These are phyloP conservation scores for Xanthoconium stramineum DNA, from an alignment of 768 basidiomycete genomes.

Conservation along the genomic window DNA sequence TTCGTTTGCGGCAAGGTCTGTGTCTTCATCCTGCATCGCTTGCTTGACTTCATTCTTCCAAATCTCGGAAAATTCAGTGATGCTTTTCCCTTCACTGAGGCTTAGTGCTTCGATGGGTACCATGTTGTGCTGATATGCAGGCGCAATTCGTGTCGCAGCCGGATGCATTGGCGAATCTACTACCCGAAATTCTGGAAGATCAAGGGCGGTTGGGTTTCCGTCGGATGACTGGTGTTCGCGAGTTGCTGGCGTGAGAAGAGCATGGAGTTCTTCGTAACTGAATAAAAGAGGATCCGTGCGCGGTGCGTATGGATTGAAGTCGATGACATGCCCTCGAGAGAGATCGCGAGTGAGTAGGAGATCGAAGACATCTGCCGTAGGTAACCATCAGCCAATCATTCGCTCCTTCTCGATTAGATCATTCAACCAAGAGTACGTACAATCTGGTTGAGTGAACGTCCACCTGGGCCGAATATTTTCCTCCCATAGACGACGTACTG, in stretches of 20 bases:
- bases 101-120: constrained; percentile 85
- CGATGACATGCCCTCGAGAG: constrained; percentile 73
- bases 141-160: constrained; percentile 60
- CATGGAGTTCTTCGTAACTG: constrained; percentile 69
- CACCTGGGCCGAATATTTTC: constrained; percentile 60
- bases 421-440: constrained; percentile 42
- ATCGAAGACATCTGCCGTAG: constrained; percentile 70
- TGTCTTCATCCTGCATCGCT: constrained; percentile 22
- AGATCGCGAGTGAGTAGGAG: constrained; percentile 82
- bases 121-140: constrained; percentile 83
- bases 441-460: constrained; percentile 51
- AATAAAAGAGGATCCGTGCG: constrained; percentile 89
- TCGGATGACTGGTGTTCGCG: neutral
- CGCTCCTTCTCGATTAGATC: neutral
- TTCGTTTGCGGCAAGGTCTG: neutral
- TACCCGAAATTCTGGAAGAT: constrained; percentile 50
- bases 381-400: neutral
- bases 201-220: neutral
- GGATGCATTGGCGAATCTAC: constrained; percentile 78
- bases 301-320: constrained; percentile 86
- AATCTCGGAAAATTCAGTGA: constrained; percentile 67
- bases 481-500: constrained; percentile 65
- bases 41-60: constrained; percentile 56
- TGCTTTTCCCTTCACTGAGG: constrained; percentile 67
- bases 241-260: constrained; percentile 27